These are phyloP conservation scores for Penicillium occitanis DNA, from an alignment of 2,329 filamentous ascomycete species.

Conservation along the genomic window DNA sequence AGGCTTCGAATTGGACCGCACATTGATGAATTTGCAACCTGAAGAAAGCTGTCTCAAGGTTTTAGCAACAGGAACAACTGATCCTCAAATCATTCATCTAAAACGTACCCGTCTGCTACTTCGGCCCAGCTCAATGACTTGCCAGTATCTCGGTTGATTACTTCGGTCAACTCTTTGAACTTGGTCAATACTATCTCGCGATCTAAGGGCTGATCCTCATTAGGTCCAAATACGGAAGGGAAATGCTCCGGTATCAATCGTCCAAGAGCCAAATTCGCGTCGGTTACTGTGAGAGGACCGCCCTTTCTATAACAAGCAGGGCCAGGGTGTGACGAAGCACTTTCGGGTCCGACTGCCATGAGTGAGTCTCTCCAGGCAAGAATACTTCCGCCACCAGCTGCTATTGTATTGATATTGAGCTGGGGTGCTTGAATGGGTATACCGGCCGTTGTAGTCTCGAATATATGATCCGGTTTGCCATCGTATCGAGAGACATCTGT, in stretches of 20 bases:
- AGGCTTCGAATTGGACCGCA: constrained; percentile 26
- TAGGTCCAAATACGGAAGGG: constrained; percentile 25
- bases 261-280: constrained; percentile 83
- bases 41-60: constrained; percentile 23
- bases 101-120: neutral
- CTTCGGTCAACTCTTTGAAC: constrained; percentile 34
- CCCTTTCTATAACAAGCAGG: constrained; percentile 90
- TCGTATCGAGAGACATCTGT: constrained; percentile 85
- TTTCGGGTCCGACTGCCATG: constrained; percentile 87
- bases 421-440: constrained; percentile 88
- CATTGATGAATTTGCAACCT: constrained; percentile 28
- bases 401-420: constrained; percentile 89
- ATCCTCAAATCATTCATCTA: no score
- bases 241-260: constrained; percentile 76
- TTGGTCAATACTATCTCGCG: constrained; percentile 40
- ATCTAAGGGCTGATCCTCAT: constrained; percentile 37
- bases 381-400: constrained; percentile 67
- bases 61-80: neutral
- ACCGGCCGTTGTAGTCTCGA: constrained; percentile 85
- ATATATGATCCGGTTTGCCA: constrained; percentile 84
- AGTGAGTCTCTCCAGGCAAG: constrained; percentile 83
- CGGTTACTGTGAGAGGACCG: constrained; percentile 86
- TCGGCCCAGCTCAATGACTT: constrained; percentile 22
- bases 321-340: constrained; percentile 82
- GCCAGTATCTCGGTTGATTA: constrained; percentile 32